Evolutionary conservation across 2,329 filamentous ascomycete genomes (phyloP).

Genomic region (Purpureocillium takamizusanense): DNA sequence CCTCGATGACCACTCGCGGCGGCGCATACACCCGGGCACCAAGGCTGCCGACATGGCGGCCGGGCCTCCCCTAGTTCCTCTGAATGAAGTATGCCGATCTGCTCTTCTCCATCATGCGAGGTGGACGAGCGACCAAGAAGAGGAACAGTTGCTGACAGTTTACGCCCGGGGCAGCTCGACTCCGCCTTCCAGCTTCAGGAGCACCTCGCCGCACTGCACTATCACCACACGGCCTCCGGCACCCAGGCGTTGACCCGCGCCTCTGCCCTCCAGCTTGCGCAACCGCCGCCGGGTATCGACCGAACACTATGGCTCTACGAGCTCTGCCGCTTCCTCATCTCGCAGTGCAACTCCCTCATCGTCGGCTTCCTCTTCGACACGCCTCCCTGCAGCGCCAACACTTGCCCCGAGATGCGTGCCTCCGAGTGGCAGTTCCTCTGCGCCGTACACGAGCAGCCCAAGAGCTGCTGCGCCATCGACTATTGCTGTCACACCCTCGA

Average conservation of each 20-base stretch:
- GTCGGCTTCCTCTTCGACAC: conserved; percentile 87
- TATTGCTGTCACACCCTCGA: conserved; percentile 98
- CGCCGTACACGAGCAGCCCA: conserved; percentile 92
- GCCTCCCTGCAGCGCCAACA: conserved; percentile 78
- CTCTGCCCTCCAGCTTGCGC: conserved; percentile 67
- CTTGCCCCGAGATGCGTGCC: conserved; percentile 96
- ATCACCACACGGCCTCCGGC: conserved; percentile 62
- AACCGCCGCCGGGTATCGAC: conserved; percentile 73
- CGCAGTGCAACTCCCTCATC: conserved; percentile 87
- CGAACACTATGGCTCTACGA: conserved; percentile 94
- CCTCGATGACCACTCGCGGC: conserved; percentile 64
- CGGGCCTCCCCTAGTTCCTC: conserved; percentile 78
- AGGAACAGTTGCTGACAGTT: conserved; percentile 5
- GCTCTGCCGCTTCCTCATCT: conserved; percentile 89
- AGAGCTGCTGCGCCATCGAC: conserved; percentile 95
- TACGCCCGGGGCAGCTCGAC: conserved; percentile 57
- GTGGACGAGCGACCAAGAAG: too few species aligned
- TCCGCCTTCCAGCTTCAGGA: conserved; percentile 97
- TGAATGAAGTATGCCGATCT: conserved; percentile 61
- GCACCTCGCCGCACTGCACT: conserved; percentile 87
- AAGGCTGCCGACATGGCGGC: conserved; percentile 88
- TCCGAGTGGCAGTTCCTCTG: conserved; percentile 99
- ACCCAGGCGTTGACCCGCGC: conserved; percentile 66
- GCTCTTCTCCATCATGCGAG: too few species aligned
- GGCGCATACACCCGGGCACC: conserved; percentile 86